A percentile compares a stretch with the other conserved stretches of the same genome.
Evolutionary conservation across 306 rosid genomes (phyloP).

Genomic region (Gleditsia sinensis): DNA sequence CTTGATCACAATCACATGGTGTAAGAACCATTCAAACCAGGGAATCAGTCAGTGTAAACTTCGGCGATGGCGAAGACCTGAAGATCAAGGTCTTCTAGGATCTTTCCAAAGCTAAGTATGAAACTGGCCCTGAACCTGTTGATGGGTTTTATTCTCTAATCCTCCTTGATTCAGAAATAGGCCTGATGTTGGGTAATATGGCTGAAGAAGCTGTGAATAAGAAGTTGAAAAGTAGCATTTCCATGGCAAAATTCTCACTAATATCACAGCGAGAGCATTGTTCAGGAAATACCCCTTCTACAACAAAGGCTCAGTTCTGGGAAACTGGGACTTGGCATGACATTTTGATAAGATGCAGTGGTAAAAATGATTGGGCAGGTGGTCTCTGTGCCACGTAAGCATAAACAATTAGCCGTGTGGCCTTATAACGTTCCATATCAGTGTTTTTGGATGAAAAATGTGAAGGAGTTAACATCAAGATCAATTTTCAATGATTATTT

Average conservation of each 20-base stretch:
- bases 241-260: slow-evolving; percentile 44
- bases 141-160: slow-evolving; percentile 63
- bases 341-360: slow-evolving; percentile 65
- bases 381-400: too few relatives aligned
- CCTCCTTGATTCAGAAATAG: slow-evolving; percentile 62
- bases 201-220: slow-evolving; percentile 46
- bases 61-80: slow-evolving; percentile 45
- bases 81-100: slow-evolving; percentile 80
- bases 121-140: slow-evolving; percentile 75
- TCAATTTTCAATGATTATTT: too few relatives aligned
- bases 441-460: too few relatives aligned
- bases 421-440: too few relatives aligned
- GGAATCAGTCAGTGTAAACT: slow-evolving; percentile 59
- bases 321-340: slow-evolving; percentile 69
- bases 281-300: slow-evolving; percentile 58
- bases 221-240: slow-evolving; percentile 40
- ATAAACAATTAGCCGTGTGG: too few relatives aligned
- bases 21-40: slow-evolving; percentile 57
- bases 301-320: slow-evolving; percentile 74
- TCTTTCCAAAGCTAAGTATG: slow-evolving; percentile 71
- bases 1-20: slow-evolving; percentile 67
- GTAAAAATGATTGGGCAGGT: slow-evolving; percentile 64
- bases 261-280: slow-evolving; percentile 72
- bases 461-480: too few relatives aligned
- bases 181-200: slow-evolving; percentile 58